Percentiles rank a stretch among this genome's conserved stretches.
Evolutionary conservation across 257 asterid species (phyloP).

Genomic region (Ehretia macrophylla): DNA sequence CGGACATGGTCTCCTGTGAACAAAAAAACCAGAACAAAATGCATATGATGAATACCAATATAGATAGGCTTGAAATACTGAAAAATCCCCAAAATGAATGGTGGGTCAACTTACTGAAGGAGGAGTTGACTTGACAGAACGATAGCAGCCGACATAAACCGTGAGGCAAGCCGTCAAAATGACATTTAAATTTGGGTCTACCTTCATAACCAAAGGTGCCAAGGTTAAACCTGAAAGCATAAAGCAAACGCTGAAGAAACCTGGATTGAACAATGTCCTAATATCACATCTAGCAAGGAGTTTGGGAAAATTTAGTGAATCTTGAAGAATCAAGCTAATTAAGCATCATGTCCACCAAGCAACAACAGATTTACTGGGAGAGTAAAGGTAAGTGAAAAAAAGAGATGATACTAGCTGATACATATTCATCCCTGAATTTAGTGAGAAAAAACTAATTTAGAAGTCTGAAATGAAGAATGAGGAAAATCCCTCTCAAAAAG

Average conservation of each 20-base stretch:
- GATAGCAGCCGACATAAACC: slow-evolving; percentile 81
- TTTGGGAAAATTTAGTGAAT: too few relatives aligned
- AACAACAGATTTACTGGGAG: too few relatives aligned
- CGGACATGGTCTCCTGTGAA: slow-evolving; percentile 92
- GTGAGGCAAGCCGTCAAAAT: slow-evolving; percentile 82
- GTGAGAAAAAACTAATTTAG: too few relatives aligned
- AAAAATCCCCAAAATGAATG: neutral
- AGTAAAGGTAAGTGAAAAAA: too few relatives aligned
- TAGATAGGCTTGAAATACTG: neutral
- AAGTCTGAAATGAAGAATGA: too few relatives aligned
- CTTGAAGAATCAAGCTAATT: too few relatives aligned
- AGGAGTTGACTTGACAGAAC: slow-evolving; percentile 90
- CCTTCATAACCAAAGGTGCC: slow-evolving; percentile 86
- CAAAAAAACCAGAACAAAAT: slow-evolving; percentile 4
- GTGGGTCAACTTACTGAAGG: slow-evolving; percentile 60
- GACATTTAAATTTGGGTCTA: slow-evolving; percentile 86
- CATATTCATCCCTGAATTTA: too few relatives aligned
- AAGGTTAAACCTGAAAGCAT: slow-evolving; percentile 61
- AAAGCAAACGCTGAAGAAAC: neutral
- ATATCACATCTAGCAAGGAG: too few relatives aligned
- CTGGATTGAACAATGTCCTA: too few relatives aligned
- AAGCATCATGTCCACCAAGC: too few relatives aligned
- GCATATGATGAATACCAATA: neutral
- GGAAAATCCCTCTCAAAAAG: too few relatives aligned
- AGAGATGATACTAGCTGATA: too few relatives aligned